Evolutionary conservation across 169 alveolate species (phyloP).

Genomic region (Theileria sp.): DNA sequence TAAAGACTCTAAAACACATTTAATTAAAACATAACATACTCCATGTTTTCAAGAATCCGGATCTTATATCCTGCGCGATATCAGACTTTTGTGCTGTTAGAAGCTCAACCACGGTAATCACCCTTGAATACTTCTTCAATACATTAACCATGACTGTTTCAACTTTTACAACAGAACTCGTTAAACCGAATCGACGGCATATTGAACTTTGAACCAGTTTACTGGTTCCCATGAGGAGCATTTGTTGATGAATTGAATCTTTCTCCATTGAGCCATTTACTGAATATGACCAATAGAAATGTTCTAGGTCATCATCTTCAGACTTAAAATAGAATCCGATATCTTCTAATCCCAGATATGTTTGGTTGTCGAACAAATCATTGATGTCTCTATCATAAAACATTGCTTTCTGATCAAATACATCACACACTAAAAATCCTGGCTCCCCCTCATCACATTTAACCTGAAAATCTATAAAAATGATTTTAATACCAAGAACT

Average conservation of each 20-base stretch:
- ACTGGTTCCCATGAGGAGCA: slow-evolving; percentile 41
- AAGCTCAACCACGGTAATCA: slow-evolving; percentile 54
- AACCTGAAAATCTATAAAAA: not conserved
- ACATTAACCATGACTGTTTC: slow-evolving; percentile 38
- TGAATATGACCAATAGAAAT: slow-evolving; percentile 57
- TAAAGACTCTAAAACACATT: slow-evolving; percentile 23
- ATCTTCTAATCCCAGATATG: slow-evolving; percentile 60
- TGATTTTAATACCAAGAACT: slow-evolving; percentile 39
- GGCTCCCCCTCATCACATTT: slow-evolving; percentile 59
- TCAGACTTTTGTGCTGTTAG: slow-evolving; percentile 42
- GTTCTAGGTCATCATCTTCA: slow-evolving; percentile 19
- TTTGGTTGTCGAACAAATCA: slow-evolving; percentile 32
- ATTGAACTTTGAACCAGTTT: slow-evolving; percentile 49
- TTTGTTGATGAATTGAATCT: slow-evolving; percentile 37
- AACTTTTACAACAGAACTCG: slow-evolving; percentile 57
- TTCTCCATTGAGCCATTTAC: slow-evolving; percentile 32
- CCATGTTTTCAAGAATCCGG: slow-evolving; percentile 47
- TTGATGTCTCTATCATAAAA: slow-evolving; percentile 19
- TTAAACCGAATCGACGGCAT: slow-evolving; percentile 55
- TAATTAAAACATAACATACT: slow-evolving; percentile 39
- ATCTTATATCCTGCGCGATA: slow-evolving; percentile 47
- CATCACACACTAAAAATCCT: slow-evolving; percentile 57
- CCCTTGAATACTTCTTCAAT: slow-evolving; percentile 6
- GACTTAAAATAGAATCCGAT: slow-evolving; percentile 51
- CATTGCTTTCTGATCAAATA: not conserved